A percentile compares a stretch with the other conserved stretches of the same genome.
These are phyloP conservation scores for Trebouxia sp. DNA, from an alignment of 139 green algal genomes.

Conservation along the genomic window DNA sequence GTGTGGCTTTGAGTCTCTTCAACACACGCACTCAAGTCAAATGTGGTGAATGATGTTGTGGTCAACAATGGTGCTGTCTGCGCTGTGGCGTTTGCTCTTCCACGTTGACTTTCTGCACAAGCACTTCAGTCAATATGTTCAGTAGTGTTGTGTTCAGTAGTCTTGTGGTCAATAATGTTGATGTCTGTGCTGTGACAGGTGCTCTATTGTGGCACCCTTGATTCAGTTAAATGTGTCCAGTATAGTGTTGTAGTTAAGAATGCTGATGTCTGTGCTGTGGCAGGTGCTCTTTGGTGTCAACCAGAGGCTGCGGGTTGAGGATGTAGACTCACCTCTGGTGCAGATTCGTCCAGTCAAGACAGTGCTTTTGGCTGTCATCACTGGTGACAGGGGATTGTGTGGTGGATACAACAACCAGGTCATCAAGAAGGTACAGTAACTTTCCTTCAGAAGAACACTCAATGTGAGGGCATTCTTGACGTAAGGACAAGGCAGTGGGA, in stretches of 20 bases:
- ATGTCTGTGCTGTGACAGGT: neutral
- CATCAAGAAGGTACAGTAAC: constrained; percentile 83
- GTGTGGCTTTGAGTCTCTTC: no score
- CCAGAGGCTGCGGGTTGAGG: constrained; percentile 90
- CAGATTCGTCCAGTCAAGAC: constrained; percentile 93
- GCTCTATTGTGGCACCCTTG: neutral
- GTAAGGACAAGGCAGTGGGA: neutral
- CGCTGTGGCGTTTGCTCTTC: no score
- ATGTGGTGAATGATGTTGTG: no score
- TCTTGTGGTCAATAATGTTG: neutral
- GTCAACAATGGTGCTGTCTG: no score
- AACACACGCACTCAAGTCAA: no score
- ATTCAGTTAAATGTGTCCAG: neutral
- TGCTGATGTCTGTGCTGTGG: neutral
- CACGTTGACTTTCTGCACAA: no score
- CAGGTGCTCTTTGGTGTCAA: constrained; percentile 98
- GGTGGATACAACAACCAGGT: constrained; percentile 99
- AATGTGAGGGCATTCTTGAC: neutral
- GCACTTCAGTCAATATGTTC: no score
- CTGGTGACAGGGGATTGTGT: constrained; percentile 97
- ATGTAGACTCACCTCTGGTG: constrained; percentile 96
- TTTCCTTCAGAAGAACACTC: neutral
- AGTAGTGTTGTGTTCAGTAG: no score
- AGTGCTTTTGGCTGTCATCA: constrained; percentile 88
- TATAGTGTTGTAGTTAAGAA: neutral